These are phyloP conservation scores for Ceratobasidium sp. DNA, from an alignment of 1,284 basidiomycete species.

Conservation along the genomic window DNA sequence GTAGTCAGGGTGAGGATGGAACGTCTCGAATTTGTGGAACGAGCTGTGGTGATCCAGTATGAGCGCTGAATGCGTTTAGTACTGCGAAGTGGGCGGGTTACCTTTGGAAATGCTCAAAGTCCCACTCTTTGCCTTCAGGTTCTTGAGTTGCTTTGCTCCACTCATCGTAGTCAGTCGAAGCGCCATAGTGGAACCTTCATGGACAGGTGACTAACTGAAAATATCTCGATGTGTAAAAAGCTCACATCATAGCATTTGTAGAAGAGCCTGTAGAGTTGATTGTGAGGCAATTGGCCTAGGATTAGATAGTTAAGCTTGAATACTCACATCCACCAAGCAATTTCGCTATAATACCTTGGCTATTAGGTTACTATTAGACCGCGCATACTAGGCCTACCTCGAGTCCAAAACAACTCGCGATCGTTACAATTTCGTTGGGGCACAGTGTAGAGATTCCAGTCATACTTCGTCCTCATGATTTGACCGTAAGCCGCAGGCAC, in stretches of 20 bases:
- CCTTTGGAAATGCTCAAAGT: conserved; percentile 63
- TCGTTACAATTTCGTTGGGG: conserved; percentile 67
- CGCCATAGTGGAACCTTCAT: conserved; percentile 59
- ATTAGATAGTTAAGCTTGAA: not conserved
- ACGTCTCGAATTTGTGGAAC: conserved; percentile 71
- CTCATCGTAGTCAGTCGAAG: conserved; percentile 62
- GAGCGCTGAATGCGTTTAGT: too few species aligned
- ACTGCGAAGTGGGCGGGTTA: conserved; percentile 59
- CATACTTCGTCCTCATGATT: conserved; percentile 64
- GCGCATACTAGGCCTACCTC: conserved; percentile 62
- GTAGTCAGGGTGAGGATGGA: conserved; percentile 31
- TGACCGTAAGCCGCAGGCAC: conserved; percentile 33
- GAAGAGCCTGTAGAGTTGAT: conserved; percentile 65
- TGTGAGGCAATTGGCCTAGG: not conserved
- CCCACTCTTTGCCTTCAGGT: conserved; percentile 70
- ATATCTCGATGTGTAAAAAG: not conserved
- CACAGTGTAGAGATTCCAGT: conserved; percentile 69
- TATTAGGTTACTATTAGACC: not conserved
- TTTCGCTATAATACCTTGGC: conserved; percentile 62
- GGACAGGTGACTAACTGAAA: conserved; percentile 36
- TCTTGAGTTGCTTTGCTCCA: conserved; percentile 72
- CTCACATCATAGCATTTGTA: conserved; percentile 76
- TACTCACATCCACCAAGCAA: conserved; percentile 77
- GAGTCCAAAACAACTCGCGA: conserved; percentile 69
- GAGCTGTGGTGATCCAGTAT: conserved; percentile 61